phyloP scores from a whole-genome alignment of 148 eudicot genomes.

The Amaranthus palmeri region DNA sequence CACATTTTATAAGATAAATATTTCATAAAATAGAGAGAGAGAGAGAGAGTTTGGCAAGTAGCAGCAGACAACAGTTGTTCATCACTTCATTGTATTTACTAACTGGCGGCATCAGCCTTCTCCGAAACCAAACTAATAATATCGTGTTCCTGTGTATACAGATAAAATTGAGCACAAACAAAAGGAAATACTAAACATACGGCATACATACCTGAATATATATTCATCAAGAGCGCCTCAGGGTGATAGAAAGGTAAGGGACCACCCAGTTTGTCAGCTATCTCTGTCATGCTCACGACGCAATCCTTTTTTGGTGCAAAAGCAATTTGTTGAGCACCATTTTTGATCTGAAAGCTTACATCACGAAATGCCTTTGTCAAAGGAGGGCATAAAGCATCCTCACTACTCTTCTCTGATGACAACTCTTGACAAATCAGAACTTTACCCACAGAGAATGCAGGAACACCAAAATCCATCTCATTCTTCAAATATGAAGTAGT shows the following conservation, averaged over 20 bases:
- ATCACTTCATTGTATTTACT: conserved; percentile 1
- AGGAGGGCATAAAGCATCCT: conserved; percentile 19
- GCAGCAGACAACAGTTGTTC: neutral
- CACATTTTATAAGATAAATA: neutral
- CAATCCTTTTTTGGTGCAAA: conserved; percentile 20
- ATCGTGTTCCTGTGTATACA: neutral
- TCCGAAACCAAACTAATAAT: conserved; percentile 4
- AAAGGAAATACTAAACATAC: conserved; percentile 28
- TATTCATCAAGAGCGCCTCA: conserved; percentile 64
- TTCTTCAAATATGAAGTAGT: conserved; percentile 12
- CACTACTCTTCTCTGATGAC: conserved; percentile 24
- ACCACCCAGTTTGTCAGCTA: conserved; percentile 55
- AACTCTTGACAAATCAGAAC: conserved; percentile 30
- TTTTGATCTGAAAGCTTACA: conserved; percentile 23
- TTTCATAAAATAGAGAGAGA: neutral
- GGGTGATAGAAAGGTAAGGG: conserved; percentile 70
- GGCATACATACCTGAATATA: conserved; percentile 58
- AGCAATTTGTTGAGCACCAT: conserved; percentile 29
- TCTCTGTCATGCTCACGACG: conserved; percentile 46
- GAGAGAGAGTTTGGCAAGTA: neutral
- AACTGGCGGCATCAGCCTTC: neutral
- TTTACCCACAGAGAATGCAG: conserved; percentile 20
- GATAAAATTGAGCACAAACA: neutral
- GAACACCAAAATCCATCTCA: conserved; percentile 19
- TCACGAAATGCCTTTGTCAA: conserved; percentile 32